Evolutionary conservation across 495 filamentous ascomycete genomes (phyloP), one percentile per base, ranked within the genome.

Genomic region (Aspergillus homomorphus): DNA sequence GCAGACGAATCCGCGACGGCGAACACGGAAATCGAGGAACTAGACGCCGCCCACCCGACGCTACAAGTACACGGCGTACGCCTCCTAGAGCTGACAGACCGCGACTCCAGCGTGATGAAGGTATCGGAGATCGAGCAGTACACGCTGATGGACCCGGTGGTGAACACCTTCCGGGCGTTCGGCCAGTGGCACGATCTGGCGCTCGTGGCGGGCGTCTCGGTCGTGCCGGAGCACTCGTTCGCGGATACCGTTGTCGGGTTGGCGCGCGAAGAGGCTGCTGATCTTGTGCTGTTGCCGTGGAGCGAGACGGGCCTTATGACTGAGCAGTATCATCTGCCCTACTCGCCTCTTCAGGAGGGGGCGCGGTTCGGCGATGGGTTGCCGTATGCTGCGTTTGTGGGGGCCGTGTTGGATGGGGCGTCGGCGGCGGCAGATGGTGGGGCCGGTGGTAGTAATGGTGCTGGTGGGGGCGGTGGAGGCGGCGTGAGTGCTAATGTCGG

Each of bases 31-130:
- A 7, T 14, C 33, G 44, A 62, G 21, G 65, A 71, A 1, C 23
- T 62, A 2, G 65, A 74, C 24, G 54, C 67, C 16, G 42, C 61
- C 5, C 60, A 53, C 21, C 24, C 15, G 4, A 82, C 86, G 0
- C 79, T 96, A 3, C 84, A 91, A 66, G 90, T 95, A 0, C 88
- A 96, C 64, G 94, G 92, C 38, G 73, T 96, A 21, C 88, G 92
- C 2, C 77, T 98, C 51, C 72, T 97, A 43, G 90, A 95, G 66
- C 84, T 98, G 21, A 94, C 91, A 0, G 92, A 98, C 59, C 91
- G 94, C 79, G 87, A 88, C 30, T 97, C 94, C 7, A 89, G 92
- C 19, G 92, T 96, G 54, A 98, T 98, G 94, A 88, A 91, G 64
- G 90, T 96, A 6, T 86, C 90, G 0, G 90, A 94, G 58, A 77